Conservation (phyloP, 306 rosid species). For the Macrotyloma uniflorum region DNA sequence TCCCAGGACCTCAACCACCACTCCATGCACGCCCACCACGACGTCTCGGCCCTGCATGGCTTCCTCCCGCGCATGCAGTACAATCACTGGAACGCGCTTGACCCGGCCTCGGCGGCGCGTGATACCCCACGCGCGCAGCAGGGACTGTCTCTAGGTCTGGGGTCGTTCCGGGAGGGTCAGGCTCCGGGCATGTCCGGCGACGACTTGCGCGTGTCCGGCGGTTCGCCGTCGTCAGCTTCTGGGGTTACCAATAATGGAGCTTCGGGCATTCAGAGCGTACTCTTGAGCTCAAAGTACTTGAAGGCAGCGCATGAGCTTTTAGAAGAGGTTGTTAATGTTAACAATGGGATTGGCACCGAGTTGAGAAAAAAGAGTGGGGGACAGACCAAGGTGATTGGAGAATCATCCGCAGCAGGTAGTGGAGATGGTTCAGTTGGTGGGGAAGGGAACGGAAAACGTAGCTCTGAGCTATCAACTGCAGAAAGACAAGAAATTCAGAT, state of each 20-base stretch:
- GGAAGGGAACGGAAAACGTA: constrained; percentile 58
- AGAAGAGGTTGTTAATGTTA: constrained; percentile 92
- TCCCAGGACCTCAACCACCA: constrained; percentile 61
- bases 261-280: constrained; percentile 78
- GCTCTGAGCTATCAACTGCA: constrained; percentile 69
- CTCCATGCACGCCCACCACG: constrained; percentile 56
- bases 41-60: constrained; percentile 84
- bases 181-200: constrained; percentile 47
- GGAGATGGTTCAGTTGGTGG: constrained; percentile 61
- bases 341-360: constrained; percentile 59
- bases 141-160: constrained; percentile 66
- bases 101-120: constrained; percentile 73
- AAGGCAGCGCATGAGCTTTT: constrained; percentile 94
- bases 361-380: constrained; percentile 50
- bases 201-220: constrained; percentile 44
- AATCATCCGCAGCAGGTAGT: constrained; percentile 54
- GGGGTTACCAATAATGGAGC: constrained; percentile 74
- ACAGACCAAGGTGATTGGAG: constrained; percentile 54
- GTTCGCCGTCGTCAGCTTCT: constrained; percentile 73
- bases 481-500: constrained; percentile 96
- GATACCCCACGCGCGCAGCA: constrained; percentile 78
- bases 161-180: constrained; percentile 60
- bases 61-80: constrained; percentile 74
- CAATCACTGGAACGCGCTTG: constrained; percentile 73
- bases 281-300: constrained; percentile 87